A percentile compares a stretch with the other conserved stretches of the same genome.
phyloP scores from a whole-genome alignment of 176 grass and related monocot genomes.

The Oryza nivara region DNA sequence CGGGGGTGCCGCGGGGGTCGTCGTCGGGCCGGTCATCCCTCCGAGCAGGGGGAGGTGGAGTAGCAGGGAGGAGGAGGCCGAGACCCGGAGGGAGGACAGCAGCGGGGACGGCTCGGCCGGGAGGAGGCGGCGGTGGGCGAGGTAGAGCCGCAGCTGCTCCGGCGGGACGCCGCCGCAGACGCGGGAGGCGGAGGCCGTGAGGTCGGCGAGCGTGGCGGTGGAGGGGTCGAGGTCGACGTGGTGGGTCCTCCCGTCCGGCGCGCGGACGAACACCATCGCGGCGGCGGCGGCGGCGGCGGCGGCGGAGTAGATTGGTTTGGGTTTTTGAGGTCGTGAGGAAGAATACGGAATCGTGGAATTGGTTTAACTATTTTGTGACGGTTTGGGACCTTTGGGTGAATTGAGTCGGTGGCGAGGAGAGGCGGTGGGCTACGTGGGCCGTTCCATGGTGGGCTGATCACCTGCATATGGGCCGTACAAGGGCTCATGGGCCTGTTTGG shows the following conservation, averaged over 20 bases:
- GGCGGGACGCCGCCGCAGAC: conserved; percentile 24
- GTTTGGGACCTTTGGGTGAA: not conserved
- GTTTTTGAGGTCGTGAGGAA: not conserved
- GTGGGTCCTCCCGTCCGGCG: conserved; percentile 55
- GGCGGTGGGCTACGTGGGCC: not conserved
- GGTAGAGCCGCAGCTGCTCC: conserved; percentile 46
- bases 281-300: not conserved
- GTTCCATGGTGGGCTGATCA: not conserved
- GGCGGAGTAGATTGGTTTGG: not conserved
- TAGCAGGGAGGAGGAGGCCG: conserved; percentile 31
- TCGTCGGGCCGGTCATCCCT: conserved; percentile 50
- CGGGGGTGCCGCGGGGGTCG: not conserved
- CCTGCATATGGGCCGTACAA: too few species aligned
- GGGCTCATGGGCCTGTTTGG: too few species aligned
- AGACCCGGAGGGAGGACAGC: conserved; percentile 34
- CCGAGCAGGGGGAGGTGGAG: conserved; percentile 45
- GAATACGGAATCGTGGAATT: not conserved
- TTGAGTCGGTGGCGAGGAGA: not conserved
- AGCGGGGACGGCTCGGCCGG: conserved; percentile 22
- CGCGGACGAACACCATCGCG: conserved; percentile 51
- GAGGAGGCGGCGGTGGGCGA: conserved; percentile 49
- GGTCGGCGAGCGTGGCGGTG: conserved; percentile 40
- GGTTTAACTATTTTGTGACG: not conserved
- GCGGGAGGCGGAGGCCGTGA: conserved; percentile 35
- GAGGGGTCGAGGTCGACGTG: conserved; percentile 39